phyloP scores from a whole-genome alignment of 164 flowering plant genomes.

The Chloranthus sessilifolius region DNA sequence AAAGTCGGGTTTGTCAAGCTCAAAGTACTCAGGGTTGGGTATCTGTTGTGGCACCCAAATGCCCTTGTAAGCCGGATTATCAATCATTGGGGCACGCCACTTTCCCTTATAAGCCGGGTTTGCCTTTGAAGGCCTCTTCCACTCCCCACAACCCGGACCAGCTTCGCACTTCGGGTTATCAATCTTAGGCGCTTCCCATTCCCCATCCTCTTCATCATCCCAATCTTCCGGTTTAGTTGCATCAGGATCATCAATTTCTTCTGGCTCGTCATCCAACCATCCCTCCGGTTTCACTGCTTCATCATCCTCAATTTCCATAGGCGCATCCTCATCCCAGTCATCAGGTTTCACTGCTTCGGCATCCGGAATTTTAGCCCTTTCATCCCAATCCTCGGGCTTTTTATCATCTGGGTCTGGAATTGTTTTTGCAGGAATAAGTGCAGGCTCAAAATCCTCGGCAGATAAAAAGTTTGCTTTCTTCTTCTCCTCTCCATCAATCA shows the following conservation, averaged over 20 bases:
- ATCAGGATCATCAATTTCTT: slow-evolving; percentile 93
- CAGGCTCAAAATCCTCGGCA: slow-evolving; percentile 80
- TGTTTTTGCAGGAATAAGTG: slow-evolving; percentile 75
- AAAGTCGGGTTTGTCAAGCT: slow-evolving; percentile 70
- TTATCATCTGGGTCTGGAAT: slow-evolving; percentile 96
- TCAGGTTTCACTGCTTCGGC: slow-evolving; percentile 86
- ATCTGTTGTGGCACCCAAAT: slow-evolving; percentile 92
- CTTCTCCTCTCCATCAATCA: slow-evolving; percentile 93
- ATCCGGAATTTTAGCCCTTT: slow-evolving; percentile 87
- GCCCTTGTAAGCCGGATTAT: slow-evolving; percentile 93
- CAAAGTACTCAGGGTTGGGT: slow-evolving; percentile 80
- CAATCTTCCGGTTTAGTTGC: slow-evolving; percentile 96
- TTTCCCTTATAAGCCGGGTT: slow-evolving; percentile 98
- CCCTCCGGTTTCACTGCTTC: slow-evolving; percentile 99
- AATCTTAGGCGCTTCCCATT: slow-evolving; percentile 95
- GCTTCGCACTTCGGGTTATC: slow-evolving; percentile 83
- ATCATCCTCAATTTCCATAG: slow-evolving; percentile 92
- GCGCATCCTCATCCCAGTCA: slow-evolving; percentile 99
- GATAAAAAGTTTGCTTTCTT: slow-evolving; percentile 73
- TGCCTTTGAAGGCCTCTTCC: slow-evolving; percentile 92
- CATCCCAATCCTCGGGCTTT: slow-evolving; percentile 99
- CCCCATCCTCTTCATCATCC: slow-evolving; percentile 99
- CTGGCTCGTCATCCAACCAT: slow-evolving; percentile 98
- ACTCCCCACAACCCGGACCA: slow-evolving; percentile 97
- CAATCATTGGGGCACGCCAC: slow-evolving; percentile 83